Evolutionary conservation across 1,284 basidiomycete genomes (phyloP).

Genomic region (Papiliotrema flavescens): DNA sequence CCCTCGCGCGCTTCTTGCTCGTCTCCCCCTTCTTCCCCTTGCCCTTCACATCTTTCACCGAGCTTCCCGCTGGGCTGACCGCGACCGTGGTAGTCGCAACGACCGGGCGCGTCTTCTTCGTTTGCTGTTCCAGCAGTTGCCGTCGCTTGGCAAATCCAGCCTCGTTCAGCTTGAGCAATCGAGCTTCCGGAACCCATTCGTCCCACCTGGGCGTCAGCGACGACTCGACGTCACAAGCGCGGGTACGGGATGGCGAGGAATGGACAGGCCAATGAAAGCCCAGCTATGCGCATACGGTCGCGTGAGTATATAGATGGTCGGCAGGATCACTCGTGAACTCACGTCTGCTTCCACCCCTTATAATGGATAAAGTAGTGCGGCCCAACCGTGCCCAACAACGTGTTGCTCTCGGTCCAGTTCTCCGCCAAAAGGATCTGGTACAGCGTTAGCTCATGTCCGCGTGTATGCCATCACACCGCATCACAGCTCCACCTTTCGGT

Average conservation of each 20-base stretch:
- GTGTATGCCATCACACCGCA: too few relatives aligned
- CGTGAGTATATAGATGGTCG: neutral
- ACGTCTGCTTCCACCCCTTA: conserved; percentile 99
- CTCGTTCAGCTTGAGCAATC: conserved; percentile 84
- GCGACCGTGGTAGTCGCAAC: neutral
- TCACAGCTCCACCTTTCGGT: too few relatives aligned
- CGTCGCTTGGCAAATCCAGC: conserved; percentile 74
- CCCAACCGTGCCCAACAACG: conserved; percentile 64
- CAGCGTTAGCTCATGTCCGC: neutral
- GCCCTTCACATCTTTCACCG: conserved; percentile 29
- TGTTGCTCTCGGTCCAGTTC: conserved; percentile 67
- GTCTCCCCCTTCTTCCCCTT: conserved; percentile 49
- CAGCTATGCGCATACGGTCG: neutral
- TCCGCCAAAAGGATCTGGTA: conserved; percentile 70
- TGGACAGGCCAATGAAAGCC: neutral
- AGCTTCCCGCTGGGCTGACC: conserved; percentile 2
- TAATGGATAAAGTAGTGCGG: conserved; percentile 96
- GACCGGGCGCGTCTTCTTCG: conserved; percentile 40
- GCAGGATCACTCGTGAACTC: conserved; percentile 44
- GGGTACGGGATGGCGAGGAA: neutral
- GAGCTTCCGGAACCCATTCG: conserved; percentile 86
- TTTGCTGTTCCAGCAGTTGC: conserved; percentile 49
- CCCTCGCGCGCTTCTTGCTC: conserved; percentile 51
- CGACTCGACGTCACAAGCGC: neutral
- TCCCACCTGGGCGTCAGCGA: conserved; percentile 71